Base-by-base conservation (phyloP, 495 filamentous ascomycete species). In the Tuber microsphaerosporum region DNA sequence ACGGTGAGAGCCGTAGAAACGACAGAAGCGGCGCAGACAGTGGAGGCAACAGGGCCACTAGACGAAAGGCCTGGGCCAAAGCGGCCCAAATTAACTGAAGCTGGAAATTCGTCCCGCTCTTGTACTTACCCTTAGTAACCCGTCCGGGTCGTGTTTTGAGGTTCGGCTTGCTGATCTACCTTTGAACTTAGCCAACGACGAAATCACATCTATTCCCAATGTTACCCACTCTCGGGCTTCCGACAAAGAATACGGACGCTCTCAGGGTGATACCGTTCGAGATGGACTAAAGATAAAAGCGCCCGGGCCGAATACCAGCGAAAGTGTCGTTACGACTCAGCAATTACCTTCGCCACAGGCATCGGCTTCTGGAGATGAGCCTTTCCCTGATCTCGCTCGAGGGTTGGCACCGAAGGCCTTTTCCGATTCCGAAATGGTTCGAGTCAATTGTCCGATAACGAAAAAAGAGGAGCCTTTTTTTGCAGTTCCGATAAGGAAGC, bases 301-400 rank as follows among this genome's bases (percentile, higher is more conserved):
- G 1, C 73, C 73, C 8, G 31, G 46, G 41, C 73, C 73, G 26
- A 75, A 48, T n/a, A 51, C 45, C 39, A 73, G 46, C 45, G 70
- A 79, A n/a, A 76, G 39, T 71, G 14, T 69, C n/a, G 70, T 78
- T 45, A 70, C 80, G n/a, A 72, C 80, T 6, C 80, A 81, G 44
- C 79, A 82, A 45, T 71, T 82, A 42, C 80, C 80, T 37, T 82
- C 80, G n/a, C 80, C 80, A 43, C 74, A 79, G 10, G 74, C 79
- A 22, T 82, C 80, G 26, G 74, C 76, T n/a, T 79, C 77, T 19
- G 77, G 75, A 65, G 77, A 79, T 41, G 80, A 82, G 39, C 68
- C 61, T 69, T 45, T 73, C 22, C 70, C 61, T 26, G 8, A 71
- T 8, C 22, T 45, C 48, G 72, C 72, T 37, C n/a, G 72, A 46